A percentile compares a stretch with the other conserved stretches of the same genome.
These are phyloP conservation scores for Colletotrichum spaethianum DNA, from an alignment of 2,329 filamentous ascomycete species.

Conservation along the genomic window DNA sequence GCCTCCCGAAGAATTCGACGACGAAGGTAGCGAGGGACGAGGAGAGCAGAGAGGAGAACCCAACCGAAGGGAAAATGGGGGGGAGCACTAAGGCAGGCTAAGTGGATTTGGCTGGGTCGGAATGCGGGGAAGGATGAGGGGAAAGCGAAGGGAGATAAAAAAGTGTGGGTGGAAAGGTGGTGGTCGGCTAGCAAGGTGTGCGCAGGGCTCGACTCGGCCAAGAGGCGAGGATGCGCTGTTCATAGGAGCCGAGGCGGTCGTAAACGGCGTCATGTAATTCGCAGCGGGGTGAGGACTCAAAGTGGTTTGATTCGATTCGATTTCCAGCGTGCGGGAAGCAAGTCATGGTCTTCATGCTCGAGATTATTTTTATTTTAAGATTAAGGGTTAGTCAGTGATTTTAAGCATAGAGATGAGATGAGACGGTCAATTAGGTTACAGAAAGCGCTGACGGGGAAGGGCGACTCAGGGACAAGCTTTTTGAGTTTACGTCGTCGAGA, in stretches of 20 bases:
- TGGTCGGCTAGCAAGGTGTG: not conserved
- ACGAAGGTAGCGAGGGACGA: not conserved
- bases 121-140: constrained; percentile 34
- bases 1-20: not conserved
- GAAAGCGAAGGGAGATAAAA: constrained; percentile 10
- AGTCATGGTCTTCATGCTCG: not conserved
- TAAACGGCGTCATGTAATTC: constrained; percentile 12
- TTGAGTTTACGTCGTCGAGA: constrained; percentile 14
- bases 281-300: not conserved
- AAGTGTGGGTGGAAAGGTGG: not conserved
- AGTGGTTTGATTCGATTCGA: not conserved
- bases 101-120: not conserved
- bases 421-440: constrained; percentile 13
- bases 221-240: constrained; percentile 17
- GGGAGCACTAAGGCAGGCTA: constrained; percentile 6
- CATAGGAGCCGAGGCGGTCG: not conserved
- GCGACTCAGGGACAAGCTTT: constrained; percentile 9
- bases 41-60: not conserved
- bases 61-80: constrained; percentile 8
- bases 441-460: not conserved
- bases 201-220: not conserved
- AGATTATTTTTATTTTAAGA: not conserved
- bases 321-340: not conserved
- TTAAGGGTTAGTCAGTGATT: not conserved
- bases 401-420: constrained; percentile 4